Base-by-base conservation (phyloP, 352 stramenopile genomes). In the Pythium coloratum region DNA sequence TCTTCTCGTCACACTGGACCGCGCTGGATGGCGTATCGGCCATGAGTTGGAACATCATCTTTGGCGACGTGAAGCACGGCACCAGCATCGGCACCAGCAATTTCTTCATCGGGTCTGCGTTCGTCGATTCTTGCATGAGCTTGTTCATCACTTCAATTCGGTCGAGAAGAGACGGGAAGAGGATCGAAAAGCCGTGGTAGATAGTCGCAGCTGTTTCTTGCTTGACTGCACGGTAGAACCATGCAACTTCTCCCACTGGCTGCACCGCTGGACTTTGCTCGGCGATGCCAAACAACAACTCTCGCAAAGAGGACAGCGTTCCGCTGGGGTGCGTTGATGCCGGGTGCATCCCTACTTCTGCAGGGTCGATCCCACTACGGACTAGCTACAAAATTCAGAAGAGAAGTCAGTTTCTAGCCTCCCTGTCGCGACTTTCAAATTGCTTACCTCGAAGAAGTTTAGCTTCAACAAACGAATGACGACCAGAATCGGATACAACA, bases 371-470 rank as follows among this genome's bases (percentile, higher is more conserved):
- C 13, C 84, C 84, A 54, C 83, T 93, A 2, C 85, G 77, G 14
- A 82, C 89, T 42, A 94, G 76, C 87, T 94, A 69, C 10, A 66
- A 26, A 3, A 56, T 24, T 66, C 13, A 12, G 28, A 34, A 13
- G 36, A 30, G 6, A 44, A n/a, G 18, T 51, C 34, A 62, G 6
- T 40, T 5, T 55, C 5, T 28, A 36, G 38, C 46, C 4, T 55
- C 13, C 5, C 7, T 8, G 18, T 50, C 42, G 16, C 7, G n/a
- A 7, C 2, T 6, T 4, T 6, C 26, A 13, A 24, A 26, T 50
- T 40, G 36, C 76, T 59, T 74, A 95, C 87, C 83, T 96, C 88
- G 33, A 94, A 96, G 50, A 96, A 91, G 72, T 96, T 96, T 5
- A 94, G 65, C 58, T 96, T 96, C 13, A 96, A 66, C 9, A 96